Conservation (phyloP, 371 early-diverging fungal species). For the Mucor piriformis region DNA sequence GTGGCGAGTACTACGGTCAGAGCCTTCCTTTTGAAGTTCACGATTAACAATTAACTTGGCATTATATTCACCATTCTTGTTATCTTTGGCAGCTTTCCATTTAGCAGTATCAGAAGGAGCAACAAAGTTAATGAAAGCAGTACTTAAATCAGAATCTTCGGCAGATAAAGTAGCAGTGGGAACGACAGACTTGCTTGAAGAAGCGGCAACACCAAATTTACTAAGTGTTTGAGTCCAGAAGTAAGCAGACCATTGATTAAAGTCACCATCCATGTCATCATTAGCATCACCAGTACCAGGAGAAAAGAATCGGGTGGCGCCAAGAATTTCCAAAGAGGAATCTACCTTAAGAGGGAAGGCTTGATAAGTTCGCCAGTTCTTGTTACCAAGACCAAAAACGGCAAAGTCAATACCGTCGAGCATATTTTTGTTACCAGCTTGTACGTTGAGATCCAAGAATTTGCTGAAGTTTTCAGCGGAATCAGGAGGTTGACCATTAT, state of each 20-base stretch:
- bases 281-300: slow-evolving; percentile 58
- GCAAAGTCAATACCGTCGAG: slow-evolving; percentile 44
- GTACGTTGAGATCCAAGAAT: slow-evolving; percentile 38
- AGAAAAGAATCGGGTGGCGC: slow-evolving; percentile 49
- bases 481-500: slow-evolving; percentile 64
- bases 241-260: slow-evolving; percentile 50
- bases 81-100: slow-evolving; percentile 33
- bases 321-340: slow-evolving; percentile 40
- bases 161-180: slow-evolving; percentile 29
- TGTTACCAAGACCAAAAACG: slow-evolving; percentile 64
- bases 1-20: slow-evolving; percentile 52
- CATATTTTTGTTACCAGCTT: slow-evolving; percentile 26
- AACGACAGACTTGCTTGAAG: slow-evolving; percentile 37
- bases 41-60: slow-evolving; percentile 26
- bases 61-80: slow-evolving; percentile 35
- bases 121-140: slow-evolving; percentile 30
- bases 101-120: slow-evolving; percentile 27
- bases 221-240: slow-evolving; percentile 44
- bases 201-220: slow-evolving; percentile 36
- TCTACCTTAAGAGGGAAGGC: slow-evolving; percentile 53
- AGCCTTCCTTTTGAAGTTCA: slow-evolving; percentile 40
- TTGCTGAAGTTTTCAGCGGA: slow-evolving; percentile 55
- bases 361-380: slow-evolving; percentile 65
- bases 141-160: slow-evolving; percentile 6
- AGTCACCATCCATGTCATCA: slow-evolving; percentile 53